Percentiles rank a stretch among this genome's conserved stretches.
Conservation (phyloP, 2,329 filamentous ascomycete species). For the Mariannaea elegans region DNA sequence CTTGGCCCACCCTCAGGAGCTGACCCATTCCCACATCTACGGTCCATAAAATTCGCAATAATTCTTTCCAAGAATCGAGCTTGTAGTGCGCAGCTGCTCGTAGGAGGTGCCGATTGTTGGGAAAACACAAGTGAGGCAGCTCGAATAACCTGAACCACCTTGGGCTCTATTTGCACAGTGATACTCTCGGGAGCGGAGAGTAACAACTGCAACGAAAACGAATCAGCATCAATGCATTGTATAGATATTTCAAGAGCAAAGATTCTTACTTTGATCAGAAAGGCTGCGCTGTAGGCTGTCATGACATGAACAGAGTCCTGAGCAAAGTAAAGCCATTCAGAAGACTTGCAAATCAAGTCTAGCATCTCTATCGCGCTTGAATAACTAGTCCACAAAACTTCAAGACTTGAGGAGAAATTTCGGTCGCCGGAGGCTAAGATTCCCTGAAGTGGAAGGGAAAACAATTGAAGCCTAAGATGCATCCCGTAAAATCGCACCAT, state of each 20-base stretch:
- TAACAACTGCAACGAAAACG: constrained; percentile 14
- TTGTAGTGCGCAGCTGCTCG: constrained; percentile 44
- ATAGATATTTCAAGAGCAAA: not conserved
- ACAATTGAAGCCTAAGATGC: constrained; percentile 49
- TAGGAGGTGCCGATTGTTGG: constrained; percentile 39
- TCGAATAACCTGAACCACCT: constrained; percentile 26
- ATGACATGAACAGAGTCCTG: constrained; percentile 54
- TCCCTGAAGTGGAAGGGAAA: constrained; percentile 47
- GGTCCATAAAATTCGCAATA: not conserved
- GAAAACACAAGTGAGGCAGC: constrained; percentile 36
- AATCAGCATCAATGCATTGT: not conserved
- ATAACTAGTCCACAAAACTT: constrained; percentile 44
- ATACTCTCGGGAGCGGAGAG: constrained; percentile 8
- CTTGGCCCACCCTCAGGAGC: no score
- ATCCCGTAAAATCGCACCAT: constrained; percentile 50
- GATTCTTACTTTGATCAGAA: constrained; percentile 46
- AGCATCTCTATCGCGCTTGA: constrained; percentile 44
- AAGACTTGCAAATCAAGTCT: constrained; percentile 41
- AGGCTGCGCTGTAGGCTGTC: constrained; percentile 52
- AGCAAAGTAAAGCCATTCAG: constrained; percentile 48
- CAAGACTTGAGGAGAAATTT: constrained; percentile 26
- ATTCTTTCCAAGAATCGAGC: constrained; percentile 42
- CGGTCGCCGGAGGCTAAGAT: constrained; percentile 41
- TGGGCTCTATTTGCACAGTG: constrained; percentile 6
- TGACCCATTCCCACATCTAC: no score